Evolutionary conservation across 441 rosid species (phyloP).

Genomic region (Flueggea neowawraea): DNA sequence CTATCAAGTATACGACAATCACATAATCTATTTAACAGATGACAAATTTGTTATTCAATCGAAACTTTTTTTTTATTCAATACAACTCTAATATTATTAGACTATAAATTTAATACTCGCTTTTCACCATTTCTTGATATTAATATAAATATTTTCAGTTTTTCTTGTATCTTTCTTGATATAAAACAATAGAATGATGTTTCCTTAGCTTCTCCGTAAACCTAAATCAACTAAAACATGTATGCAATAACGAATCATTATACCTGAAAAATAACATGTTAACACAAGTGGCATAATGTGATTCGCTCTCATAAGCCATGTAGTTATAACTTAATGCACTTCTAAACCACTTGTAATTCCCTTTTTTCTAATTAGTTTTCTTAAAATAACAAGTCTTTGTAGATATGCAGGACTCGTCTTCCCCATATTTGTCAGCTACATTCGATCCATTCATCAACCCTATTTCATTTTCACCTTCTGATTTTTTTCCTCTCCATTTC

Average conservation of each 20-base stretch:
- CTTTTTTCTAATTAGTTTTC: neutral
- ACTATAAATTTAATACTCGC: no score
- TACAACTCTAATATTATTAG: no score
- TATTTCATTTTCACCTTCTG: slow-evolving; percentile 4
- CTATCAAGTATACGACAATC: no score
- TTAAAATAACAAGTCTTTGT: slow-evolving; percentile 1
- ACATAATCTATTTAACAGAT: no score
- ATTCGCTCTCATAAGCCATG: neutral
- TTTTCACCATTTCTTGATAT: no score
- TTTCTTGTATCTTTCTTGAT: neutral
- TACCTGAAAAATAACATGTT: neutral
- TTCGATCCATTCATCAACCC: slow-evolving; percentile 1
- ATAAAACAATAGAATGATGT: slow-evolving; percentile 11
- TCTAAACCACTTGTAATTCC: neutral
- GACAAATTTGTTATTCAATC: no score
- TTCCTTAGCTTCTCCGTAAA: slow-evolving; percentile 38
- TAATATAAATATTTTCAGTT: no score
- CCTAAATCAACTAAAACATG: neutral
- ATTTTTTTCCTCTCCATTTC: neutral
- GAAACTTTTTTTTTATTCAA: no score
- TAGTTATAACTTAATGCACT: neutral
- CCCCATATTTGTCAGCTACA: neutral
- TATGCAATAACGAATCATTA: neutral
- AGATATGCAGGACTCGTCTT: slow-evolving; percentile 7
- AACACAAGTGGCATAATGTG: neutral